Evolutionary conservation across 495 filamentous ascomycete species (phyloP), one percentile per base, ranked within the genome.

Genomic region (Daldinia bambusicola): DNA sequence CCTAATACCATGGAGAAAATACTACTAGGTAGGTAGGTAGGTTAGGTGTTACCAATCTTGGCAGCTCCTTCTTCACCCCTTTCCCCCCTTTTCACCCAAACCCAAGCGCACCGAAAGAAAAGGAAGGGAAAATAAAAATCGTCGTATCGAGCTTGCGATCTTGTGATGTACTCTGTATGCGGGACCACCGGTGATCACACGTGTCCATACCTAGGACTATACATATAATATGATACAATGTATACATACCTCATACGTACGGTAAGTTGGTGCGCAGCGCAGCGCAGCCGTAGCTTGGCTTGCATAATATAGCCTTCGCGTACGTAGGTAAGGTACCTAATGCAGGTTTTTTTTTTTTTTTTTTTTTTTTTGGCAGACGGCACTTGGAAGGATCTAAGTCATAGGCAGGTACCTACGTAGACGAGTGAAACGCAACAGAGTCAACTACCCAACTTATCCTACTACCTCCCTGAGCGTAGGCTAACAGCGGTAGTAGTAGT

Each of bases 81-180:
- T n/a, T 30, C 12, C 14, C 48, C 26, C 50, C 14, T 10, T 8
- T 52, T 8, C 18, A 6, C 7, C 3, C 9, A 48, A 8, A 48
- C 43, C 43, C 7, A 1, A 26, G 26, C 26, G n/a, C 2, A 16
- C 13, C 13, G 14, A 40, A 8, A 20, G 3, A 26, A 26, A 26
- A 26, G 3, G 26, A 26, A 26, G 20, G 18, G n/a, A 40, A 40
- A 40, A 14, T 26, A 26, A 26, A 26, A 26, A 26, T 26, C 10
- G 37, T 20, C 8, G 43, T 20, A 20, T 6, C 43, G 10, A 26
- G 43, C 43, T 48, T 48, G 7, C 26, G 50, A 53, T 32, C 50
- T 13, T 53, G 50, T 53, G 22, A 53, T 53, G 50, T 32, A 53
- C 22, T 53, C 14, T 0, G 50, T 16, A 53, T 53, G 50, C 50